Evolutionary conservation across 345 rosid genomes (phyloP), one percentile per base, ranked within the genome.

Genomic region (Raphanus sativus): DNA sequence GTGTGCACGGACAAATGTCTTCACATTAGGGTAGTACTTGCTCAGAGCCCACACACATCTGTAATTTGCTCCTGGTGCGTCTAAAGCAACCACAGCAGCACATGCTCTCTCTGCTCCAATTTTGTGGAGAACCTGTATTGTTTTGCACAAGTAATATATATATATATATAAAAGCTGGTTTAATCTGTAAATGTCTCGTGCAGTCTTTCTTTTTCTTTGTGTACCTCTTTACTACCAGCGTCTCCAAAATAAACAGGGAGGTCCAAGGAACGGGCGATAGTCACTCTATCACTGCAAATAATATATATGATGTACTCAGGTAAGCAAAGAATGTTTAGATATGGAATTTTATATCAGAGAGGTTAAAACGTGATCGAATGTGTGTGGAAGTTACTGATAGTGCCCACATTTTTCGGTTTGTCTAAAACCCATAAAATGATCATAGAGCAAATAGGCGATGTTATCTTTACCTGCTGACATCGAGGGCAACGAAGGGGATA

Each of bases 1-100:
- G 48, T 94, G 98, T 71, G 98, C 98, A 70, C 98, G 97, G 34
- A 94, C 98, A 80, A 89, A 94, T 48, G 98, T 94, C 74, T 92
- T 94, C 78, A 92, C 97, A 15, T 94, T 92, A 52, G 98, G 98
- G 81, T 88, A 94, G 75, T 90, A 84, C 91, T 94, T 94, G 97
- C 85, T 94, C 79, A 94, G 82, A 73, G 98, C 98, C 98, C 98
- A 94, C 50, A 94, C 98, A 81, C 97, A 88, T 87, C 98, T 88
- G 84, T 92, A 94, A 73, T 94, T 94, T 81, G 98, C 98, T 83
- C 98, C 98, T 54, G 98, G 97, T 71, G 95, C 81, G 77, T 94
- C 98, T 80, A 94, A 79, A 70, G 98, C 90, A 75, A 94, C 85
- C 77, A 97, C 98, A 6, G 97, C 97, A 66, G 98, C 97, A 77